phyloP scores from a whole-genome alignment of 176 grass and related monocot genomes.

The Cenchrus americanus region DNA sequence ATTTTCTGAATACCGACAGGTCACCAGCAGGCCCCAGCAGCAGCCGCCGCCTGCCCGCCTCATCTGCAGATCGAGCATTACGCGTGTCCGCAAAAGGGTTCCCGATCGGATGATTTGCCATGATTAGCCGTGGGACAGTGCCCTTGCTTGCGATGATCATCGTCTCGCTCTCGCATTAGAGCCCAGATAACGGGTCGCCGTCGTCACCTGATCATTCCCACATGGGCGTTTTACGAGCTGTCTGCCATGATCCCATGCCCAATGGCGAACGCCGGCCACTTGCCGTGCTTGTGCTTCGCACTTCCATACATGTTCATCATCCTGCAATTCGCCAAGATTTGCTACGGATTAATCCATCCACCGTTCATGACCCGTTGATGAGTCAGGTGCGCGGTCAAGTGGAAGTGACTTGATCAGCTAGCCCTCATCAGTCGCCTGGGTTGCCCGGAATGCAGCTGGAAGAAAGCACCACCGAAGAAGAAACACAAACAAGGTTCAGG shows the following conservation, averaged over 20 bases:
- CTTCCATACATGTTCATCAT: not conserved
- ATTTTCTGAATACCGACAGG: conserved; percentile 31
- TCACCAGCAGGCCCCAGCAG: not conserved
- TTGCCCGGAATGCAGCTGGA: conserved; percentile 11
- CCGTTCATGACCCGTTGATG: not conserved
- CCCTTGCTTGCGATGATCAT: conserved; percentile 3
- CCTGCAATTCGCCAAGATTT: not conserved
- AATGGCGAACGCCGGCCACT: not conserved
- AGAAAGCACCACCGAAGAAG: not conserved
- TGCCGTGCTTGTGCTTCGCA: not conserved
- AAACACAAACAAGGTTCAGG: too few relatives aligned
- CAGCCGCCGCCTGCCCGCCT: not conserved
- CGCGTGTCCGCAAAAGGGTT: conserved; percentile 18
- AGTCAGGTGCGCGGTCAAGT: too few relatives aligned
- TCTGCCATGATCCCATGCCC: conserved; percentile 43
- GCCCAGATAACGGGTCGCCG: conserved; percentile 15
- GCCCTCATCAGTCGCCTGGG: not conserved
- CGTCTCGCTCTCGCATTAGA: not conserved
- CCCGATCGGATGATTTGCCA: conserved; percentile 29
- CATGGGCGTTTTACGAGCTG: conserved; percentile 36
- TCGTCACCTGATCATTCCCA: conserved; percentile 28
- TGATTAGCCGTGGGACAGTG: conserved; percentile 28
- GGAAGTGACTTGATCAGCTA: not conserved
- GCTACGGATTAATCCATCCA: not conserved
- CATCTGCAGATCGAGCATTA: not conserved